Conservation (phyloP, 805 yeast genomes). For the Tetrapisispora fleetii region DNA sequence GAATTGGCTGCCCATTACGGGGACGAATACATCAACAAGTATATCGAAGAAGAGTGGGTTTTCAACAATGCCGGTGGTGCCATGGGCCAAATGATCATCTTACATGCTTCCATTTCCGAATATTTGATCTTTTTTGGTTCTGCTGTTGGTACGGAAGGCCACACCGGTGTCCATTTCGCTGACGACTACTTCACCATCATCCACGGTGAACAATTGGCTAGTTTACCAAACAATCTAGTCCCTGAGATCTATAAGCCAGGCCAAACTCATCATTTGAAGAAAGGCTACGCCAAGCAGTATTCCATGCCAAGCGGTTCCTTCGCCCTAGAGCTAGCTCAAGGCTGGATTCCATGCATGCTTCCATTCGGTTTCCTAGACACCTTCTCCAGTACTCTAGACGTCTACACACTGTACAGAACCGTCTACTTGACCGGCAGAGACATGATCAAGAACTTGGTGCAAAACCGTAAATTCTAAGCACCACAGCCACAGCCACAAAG, state of each 20-base stretch:
- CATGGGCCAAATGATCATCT: conserved; percentile 90
- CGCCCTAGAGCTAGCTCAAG: conserved; percentile 94
- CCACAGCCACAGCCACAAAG: neutral
- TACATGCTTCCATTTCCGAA: conserved; percentile 91
- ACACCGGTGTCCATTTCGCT: conserved; percentile 92
- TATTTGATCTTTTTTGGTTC: conserved; percentile 90
- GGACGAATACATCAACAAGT: conserved; percentile 55
- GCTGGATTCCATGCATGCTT: conserved; percentile 97
- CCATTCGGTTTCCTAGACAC: conserved; percentile 90
- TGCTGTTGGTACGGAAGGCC: conserved; percentile 93
- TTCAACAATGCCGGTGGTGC: conserved; percentile 98
- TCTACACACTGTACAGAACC: conserved; percentile 58
- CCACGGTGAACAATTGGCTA: conserved; percentile 69
- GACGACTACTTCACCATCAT: conserved; percentile 93
- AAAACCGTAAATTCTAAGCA: conserved; percentile 54
- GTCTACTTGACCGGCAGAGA: conserved; percentile 65
- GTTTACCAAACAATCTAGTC: conserved; percentile 48
- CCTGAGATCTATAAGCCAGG: conserved; percentile 82
- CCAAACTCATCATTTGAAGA: conserved; percentile 66
- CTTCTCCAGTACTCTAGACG: conserved; percentile 70
- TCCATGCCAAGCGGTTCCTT: conserved; percentile 71
- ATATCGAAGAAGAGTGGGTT: conserved; percentile 79
- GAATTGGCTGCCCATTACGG: conserved; percentile 59
- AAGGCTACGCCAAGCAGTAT: conserved; percentile 76
- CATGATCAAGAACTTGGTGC: conserved; percentile 56